phyloP scores from a whole-genome alignment of 1,139 yeast species.

The Candida sanyaensis region DNA sequence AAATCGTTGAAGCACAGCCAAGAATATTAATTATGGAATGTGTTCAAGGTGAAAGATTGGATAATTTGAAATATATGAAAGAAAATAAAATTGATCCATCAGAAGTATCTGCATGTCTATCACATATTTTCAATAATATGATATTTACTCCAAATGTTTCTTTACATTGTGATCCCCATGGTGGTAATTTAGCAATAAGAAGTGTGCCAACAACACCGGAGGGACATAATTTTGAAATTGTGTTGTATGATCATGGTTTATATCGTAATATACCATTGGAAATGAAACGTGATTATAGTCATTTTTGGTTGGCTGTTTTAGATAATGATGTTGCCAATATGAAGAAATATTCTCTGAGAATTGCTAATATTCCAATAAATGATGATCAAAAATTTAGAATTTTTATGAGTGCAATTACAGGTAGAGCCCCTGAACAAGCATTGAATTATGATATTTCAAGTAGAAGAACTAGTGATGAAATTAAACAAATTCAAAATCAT shows the following conservation, averaged over 20 bases:
- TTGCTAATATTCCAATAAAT: conserved; percentile 83
- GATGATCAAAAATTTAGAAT: conserved; percentile 67
- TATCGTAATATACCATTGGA: conserved; percentile 81
- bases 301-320: conserved; percentile 87
- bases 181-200: conserved; percentile 90
- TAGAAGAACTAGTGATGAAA: conserved; percentile 58
- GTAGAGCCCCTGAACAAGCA: conserved; percentile 57
- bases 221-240: conserved; percentile 84
- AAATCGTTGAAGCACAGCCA: conserved; percentile 62
- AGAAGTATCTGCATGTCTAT: conserved; percentile 80
- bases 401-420: conserved; percentile 93
- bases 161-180: conserved; percentile 97
- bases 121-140: conserved; percentile 93
- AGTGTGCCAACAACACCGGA: conserved; percentile 33
- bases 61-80: conserved; percentile 67
- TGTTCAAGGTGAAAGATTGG: conserved; percentile 79
- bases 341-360: conserved; percentile 70
- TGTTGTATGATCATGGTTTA: conserved; percentile 92
- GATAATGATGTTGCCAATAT: conserved; percentile 67
- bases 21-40: conserved; percentile 89
- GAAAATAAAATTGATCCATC: conserved; percentile 66
- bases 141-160: conserved; percentile 91
- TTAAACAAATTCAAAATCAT: conserved; percentile 63
- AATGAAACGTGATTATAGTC: conserved; percentile 81
- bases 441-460: conserved; percentile 51